Evolutionary conservation across 2,329 filamentous ascomycete genomes (phyloP), one percentile per base, ranked within the genome.

Genomic region (Aspergillus vadensis): DNA sequence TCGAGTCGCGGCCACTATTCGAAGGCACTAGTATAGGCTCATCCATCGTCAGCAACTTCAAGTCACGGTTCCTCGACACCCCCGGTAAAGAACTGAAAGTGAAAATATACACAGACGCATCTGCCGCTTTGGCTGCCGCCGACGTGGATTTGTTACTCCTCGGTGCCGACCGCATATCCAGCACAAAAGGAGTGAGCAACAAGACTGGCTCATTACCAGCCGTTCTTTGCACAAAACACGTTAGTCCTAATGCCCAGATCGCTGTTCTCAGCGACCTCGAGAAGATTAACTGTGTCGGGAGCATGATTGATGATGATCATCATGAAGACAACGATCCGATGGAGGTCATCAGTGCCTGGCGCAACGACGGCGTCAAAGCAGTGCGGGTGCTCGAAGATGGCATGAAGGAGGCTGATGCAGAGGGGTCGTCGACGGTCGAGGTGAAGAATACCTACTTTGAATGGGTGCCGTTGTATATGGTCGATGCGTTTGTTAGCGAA

Each of bases 1-100:
- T 91, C 3, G 88, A 91, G 70, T 90, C 88, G 2, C 80, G 88
- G 0, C 88, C 88, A 0, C 78, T 87, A 0, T 90, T 82, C 64
- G 88, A 91, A 73, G 88, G 88, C 7, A 84, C 84, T 4, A 81
- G 79, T 8, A 79, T 87, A 55, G 85, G 84, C 61, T 85, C 64
- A 69, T 74, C 58, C 51, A 65, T 63, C 39, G 60, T 60, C 59
- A 73, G 65, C 7, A 61, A 66, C 8, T 71, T 66, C 23, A 65
- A 63, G 49, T 58, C 62, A 27, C 69, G 61, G 51, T 69, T 63
- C 58, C 61, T 58, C 62, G 63, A 41, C 1, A 58, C 58, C 19
- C 63, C 58, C 4, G 53, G 69, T 14, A 69, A 67, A 21, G 51
- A 59, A 1, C 39, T 81, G 2, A 68, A 75, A 0, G 74, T 89